Evolutionary conservation across 179 eudicot species (phyloP).

Genomic region (Corrigiola litoralis): DNA sequence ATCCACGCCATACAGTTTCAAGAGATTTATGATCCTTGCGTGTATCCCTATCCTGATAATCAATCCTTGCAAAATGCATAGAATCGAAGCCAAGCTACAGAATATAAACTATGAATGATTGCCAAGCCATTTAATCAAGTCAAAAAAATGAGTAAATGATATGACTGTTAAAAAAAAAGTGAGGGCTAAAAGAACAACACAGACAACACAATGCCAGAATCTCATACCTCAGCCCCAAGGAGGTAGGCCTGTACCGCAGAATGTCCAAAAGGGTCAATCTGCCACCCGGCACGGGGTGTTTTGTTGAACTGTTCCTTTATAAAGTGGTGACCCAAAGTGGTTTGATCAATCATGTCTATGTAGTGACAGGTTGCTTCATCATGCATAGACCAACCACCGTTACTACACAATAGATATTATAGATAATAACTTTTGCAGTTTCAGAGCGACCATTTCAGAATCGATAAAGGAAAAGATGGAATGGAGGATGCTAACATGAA

Average conservation of each 20-base stretch:
- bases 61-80: conserved; percentile 87
- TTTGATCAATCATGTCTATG: conserved; percentile 93
- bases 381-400: conserved; percentile 98
- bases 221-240: conserved; percentile 70
- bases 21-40: conserved; percentile 71
- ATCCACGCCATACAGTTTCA: conserved; percentile 93
- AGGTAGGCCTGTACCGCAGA: conserved; percentile 93
- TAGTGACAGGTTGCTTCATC: conserved; percentile 87
- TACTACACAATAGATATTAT: conserved; percentile 33
- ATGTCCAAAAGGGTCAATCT: conserved; percentile 93
- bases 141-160: not conserved
- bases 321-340: conserved; percentile 71
- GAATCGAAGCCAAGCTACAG: conserved; percentile 86
- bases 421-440: not conserved
- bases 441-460: conserved; percentile 1
- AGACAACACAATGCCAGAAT: not conserved
- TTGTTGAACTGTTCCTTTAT: conserved; percentile 57
- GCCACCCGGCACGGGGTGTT: conserved; percentile 97
- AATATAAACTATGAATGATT: conserved; percentile 4
- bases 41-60: conserved; percentile 74
- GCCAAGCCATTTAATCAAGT: not conserved
- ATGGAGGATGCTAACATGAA: conserved; percentile 44
- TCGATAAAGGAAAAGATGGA: not conserved
- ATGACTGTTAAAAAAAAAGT: too few species aligned
- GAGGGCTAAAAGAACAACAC: not conserved